Percentiles rank a stretch among this genome's conserved stretches.
Conservation (phyloP, 352 stramenopile species). For the Phytopythium delawarense region DNA sequence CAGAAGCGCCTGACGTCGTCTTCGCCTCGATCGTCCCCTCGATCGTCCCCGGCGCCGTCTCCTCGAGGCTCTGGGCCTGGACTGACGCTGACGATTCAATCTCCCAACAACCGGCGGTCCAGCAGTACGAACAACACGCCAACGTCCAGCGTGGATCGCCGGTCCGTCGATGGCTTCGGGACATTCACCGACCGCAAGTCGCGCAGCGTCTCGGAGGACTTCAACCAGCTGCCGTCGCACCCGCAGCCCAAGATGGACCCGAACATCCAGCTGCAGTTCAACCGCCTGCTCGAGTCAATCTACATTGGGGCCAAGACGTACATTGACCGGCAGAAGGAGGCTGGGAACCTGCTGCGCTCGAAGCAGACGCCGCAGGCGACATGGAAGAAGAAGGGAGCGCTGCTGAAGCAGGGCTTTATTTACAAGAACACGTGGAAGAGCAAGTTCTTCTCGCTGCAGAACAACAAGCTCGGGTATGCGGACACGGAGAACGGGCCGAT, state of each 20-base stretch:
- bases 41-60: slow-evolving; percentile 54
- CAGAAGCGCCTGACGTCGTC: slow-evolving; percentile 74
- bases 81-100: slow-evolving; percentile 74
- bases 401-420: slow-evolving; percentile 87
- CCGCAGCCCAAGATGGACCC: slow-evolving; percentile 80
- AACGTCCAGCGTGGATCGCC: slow-evolving; percentile 26
- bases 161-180: slow-evolving; percentile 34
- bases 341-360: slow-evolving; percentile 50
- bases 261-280: slow-evolving; percentile 81
- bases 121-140: slow-evolving; percentile 63
- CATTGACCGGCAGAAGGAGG: slow-evolving; percentile 66
- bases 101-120: slow-evolving; percentile 59
- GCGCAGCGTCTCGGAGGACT: slow-evolving; percentile 79
- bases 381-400: slow-evolving; percentile 88
- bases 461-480: slow-evolving; percentile 83
- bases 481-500: slow-evolving; percentile 77
- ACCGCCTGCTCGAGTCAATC: slow-evolving; percentile 78
- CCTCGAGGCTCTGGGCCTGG: slow-evolving; percentile 33
- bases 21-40: slow-evolving; percentile 60
- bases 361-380: slow-evolving; percentile 70
- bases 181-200: slow-evolving; percentile 48
- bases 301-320: slow-evolving; percentile 85
- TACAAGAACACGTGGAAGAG: slow-evolving; percentile 90
- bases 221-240: slow-evolving; percentile 48
- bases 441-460: slow-evolving; percentile 84